A percentile compares a stretch with the other conserved stretches of the same genome.
Evolutionary conservation across 352 stramenopile genomes (phyloP).

Genomic region (Phytopythium helicoides): DNA sequence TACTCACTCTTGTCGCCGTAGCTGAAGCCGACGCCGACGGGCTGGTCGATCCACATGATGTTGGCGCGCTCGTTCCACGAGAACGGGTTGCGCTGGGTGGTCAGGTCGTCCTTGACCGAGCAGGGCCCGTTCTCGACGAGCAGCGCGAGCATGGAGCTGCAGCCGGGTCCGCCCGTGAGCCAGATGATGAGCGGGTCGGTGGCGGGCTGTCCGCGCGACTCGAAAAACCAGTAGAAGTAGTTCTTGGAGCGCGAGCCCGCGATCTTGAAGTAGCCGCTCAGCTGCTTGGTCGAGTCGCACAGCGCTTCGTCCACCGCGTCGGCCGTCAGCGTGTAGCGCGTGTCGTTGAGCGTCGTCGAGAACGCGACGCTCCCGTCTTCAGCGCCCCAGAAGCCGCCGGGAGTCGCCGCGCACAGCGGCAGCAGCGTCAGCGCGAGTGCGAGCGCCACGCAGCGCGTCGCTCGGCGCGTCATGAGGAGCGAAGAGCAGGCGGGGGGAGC

Average conservation of each 20-base stretch:
- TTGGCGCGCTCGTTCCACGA: conserved; percentile 94
- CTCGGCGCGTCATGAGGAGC: no score
- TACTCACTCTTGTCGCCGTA: conserved; percentile 88
- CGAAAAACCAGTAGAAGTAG: conserved; percentile 98
- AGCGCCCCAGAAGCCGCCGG: background rate
- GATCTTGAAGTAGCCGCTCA: conserved; percentile 87
- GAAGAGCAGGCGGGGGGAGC: no score
- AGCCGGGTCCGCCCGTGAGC: conserved; percentile 96
- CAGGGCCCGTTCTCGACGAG: conserved; percentile 97
- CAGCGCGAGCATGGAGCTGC: conserved; percentile 91
- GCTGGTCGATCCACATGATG: conserved; percentile 97
- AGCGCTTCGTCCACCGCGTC: conserved; percentile 54
- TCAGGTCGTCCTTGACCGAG: conserved; percentile 89
- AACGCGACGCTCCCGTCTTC: conserved; percentile 5
- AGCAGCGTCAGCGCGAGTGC: conserved; percentile 2
- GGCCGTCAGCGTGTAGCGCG: conserved; percentile 51
- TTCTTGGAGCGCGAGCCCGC: conserved; percentile 86
- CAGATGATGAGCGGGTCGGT: conserved; percentile 95
- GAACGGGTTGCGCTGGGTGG: conserved; percentile 85
- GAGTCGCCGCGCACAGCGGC: conserved; percentile 1
- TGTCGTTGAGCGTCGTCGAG: conserved; percentile 15
- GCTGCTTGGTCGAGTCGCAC: conserved; percentile 72
- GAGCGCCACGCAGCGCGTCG: background rate
- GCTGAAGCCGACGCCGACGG: conserved; percentile 92
- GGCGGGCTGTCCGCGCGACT: conserved; percentile 76